Evolutionary conservation across 2,329 filamentous ascomycete species (phyloP).

Genomic region (Verticillium klebahnii): DNA sequence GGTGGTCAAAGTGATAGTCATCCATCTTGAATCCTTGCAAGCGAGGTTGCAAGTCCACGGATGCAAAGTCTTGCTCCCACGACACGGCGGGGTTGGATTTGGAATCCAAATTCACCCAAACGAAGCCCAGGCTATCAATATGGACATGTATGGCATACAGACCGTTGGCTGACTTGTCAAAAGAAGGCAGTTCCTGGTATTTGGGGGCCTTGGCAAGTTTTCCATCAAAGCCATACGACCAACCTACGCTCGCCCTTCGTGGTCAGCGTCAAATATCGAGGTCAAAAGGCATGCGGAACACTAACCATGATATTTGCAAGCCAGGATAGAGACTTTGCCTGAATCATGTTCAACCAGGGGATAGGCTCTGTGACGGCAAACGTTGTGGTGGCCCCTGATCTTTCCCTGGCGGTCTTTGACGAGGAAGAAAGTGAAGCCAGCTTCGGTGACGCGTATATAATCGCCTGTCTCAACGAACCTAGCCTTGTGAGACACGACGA

Average conservation of each 20-base stretch:
- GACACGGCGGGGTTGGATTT: conserved; percentile 25
- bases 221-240: no score
- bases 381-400: conserved; percentile 31
- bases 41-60: conserved; percentile 17
- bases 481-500: conserved; percentile 27
- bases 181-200: no score
- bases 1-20: conserved; percentile 22
- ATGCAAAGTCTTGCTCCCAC: conserved; percentile 37
- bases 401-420: conserved; percentile 32
- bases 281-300: no score
- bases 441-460: conserved; percentile 26
- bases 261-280: no score
- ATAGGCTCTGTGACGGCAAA: background rate
- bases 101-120: conserved; percentile 47
- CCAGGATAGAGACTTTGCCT: no score
- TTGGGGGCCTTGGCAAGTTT: no score
- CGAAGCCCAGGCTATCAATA: conserved; percentile 38
- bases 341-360: conserved; percentile 16
- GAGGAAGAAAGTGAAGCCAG: conserved; percentile 34
- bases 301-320: no score
- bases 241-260: no score
- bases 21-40: conserved; percentile 15
- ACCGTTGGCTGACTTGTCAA: background rate
- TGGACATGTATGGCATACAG: conserved; percentile 35
- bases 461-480: conserved; percentile 28